phyloP scores from a whole-genome alignment of 352 stramenopile genomes.

The Phytopythium vexans region DNA sequence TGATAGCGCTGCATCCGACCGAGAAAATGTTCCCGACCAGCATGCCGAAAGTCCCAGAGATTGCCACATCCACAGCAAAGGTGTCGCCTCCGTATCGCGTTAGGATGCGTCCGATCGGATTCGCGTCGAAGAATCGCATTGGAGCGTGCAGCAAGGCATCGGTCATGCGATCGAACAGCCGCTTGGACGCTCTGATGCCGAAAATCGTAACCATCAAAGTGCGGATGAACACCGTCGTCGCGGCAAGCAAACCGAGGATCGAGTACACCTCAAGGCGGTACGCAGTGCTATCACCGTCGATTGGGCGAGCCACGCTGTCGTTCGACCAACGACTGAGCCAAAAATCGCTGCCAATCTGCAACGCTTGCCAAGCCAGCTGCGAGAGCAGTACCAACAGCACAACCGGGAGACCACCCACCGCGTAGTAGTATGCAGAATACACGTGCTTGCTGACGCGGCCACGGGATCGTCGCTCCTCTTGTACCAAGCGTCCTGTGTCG shows the following conservation, averaged over 20 bases:
- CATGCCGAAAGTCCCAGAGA: slow-evolving; percentile 38
- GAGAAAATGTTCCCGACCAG: slow-evolving; percentile 71
- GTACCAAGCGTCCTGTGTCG: slow-evolving; percentile 22
- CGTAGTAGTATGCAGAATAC: slow-evolving; percentile 34
- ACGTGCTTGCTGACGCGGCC: slow-evolving; percentile 29
- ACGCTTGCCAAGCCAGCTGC: slow-evolving; percentile 55
- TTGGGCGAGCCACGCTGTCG: slow-evolving; percentile 29
- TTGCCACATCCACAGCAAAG: slow-evolving; percentile 85
- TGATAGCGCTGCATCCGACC: slow-evolving; percentile 69
- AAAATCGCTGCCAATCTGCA: slow-evolving; percentile 70
- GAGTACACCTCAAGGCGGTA: slow-evolving; percentile 45
- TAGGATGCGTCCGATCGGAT: slow-evolving; percentile 87
- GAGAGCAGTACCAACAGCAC: slow-evolving; percentile 29
- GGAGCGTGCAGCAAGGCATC: slow-evolving; percentile 83
- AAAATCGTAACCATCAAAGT: slow-evolving; percentile 37
- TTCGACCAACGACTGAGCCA: slow-evolving; percentile 89
- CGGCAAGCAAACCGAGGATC: slow-evolving; percentile 27
- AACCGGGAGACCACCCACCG: slow-evolving; percentile 8
- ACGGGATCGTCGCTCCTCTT: slow-evolving; percentile 23
- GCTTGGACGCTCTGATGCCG: slow-evolving; percentile 38
- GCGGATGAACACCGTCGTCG: slow-evolving; percentile 41
- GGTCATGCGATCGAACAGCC: slow-evolving; percentile 89
- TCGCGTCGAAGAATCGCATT: slow-evolving; percentile 92
- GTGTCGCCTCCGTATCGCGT: slow-evolving; percentile 91
- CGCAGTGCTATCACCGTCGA: slow-evolving; percentile 24